Base-by-base conservation (phyloP, 257 asterid species). In the Primulina tabacum region DNA sequence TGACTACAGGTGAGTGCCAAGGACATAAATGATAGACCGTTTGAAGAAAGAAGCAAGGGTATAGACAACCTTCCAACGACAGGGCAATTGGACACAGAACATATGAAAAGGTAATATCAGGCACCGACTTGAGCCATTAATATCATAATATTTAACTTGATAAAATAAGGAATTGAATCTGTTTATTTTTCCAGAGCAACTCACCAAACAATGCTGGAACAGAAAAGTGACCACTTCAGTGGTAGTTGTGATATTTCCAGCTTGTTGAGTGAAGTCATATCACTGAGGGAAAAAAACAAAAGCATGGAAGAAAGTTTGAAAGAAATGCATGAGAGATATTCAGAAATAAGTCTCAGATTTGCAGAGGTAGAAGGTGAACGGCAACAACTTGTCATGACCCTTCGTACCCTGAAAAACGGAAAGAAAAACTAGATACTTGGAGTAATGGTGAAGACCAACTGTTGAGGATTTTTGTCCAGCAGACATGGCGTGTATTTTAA, bases 281-380 rank as follows among this genome's bases (percentile, higher is more conserved):
- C 78, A 26, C 68, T 89, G 80, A 93, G 84, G 82, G 96, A 89
- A 71, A 81, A 69, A 77, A 89, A 90, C 83, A 83, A 77, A 73
- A 81, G 80, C 76, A 87, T 85, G 95, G 97, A 81, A 67, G 78
- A 79, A 34, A 95, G 86, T 73, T 68, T 93, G 77, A 93, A 86
- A 73, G 97, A 88, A 71, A 86, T 93, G 96, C 90, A 81, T 67
- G 97, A 87, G 63, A 84, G 96, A 80, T 93, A 93, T 76, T 87
- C 95, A 80, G 99, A 93, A 83, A 85, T 90, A 76, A 93, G 99
- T 77, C 97, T 93, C 79, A 91, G 73, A 79, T 93, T 90, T 71
- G 99, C 99, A 66, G 96, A 92, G 85, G 98, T 92, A 71, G 98
- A 92, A 84, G 97, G 98, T 69, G 97, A 92, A 84, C 78, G 98